Evolutionary conservation across 345 rosid species (phyloP), one percentile per base, ranked within the genome.

Genomic region (Toxicodendron radicans): DNA sequence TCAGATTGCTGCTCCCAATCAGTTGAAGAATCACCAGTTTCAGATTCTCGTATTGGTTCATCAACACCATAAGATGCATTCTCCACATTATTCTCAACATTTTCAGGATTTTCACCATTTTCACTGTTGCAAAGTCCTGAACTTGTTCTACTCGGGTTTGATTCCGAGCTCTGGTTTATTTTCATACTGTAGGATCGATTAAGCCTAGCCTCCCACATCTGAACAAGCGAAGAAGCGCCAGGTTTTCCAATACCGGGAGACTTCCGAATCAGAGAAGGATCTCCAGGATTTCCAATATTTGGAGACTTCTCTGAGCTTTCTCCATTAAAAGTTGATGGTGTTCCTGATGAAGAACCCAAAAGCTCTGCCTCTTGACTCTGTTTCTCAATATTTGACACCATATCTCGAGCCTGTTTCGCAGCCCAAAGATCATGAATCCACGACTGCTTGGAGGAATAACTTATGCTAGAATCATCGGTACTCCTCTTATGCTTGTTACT

Each of bases 201-300:
- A n/a, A 88, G 79, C 82, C 92, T 88, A 1, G 95, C 93, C 73
- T 94, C 97, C 97, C 98, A 94, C 71, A 92, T 91, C 79, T 90
- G 97, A 51, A 94, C 98, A 10, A 94, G 89, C 9, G 97, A 94
- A 27, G 96, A 92, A 46, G 98, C 97, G 0, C 88, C 91, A 21
- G 23, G 80, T 21, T 74, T 84, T 9, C 66, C 74, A 0, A 52
- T 66, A 46, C 3, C 70, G 1, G 71, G 48, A 10, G 78, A 38
- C 54, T 51, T 51, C n/a, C 4, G 16, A 2, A 4, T 4, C 54
- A 2, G n/a, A 51, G 8, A 38, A 38, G 43, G 1, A 7, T 7
- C 43, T 38, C 43, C 43, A 38, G 8, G 6, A 38, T 38, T 38
- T 38, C 7, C 38, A 6, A 6, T 35, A 35, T 35, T 57, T 9